These are phyloP conservation scores for Fusarium scirpi DNA, from an alignment of 2,329 filamentous ascomycete genomes.

Conservation along the genomic window DNA sequence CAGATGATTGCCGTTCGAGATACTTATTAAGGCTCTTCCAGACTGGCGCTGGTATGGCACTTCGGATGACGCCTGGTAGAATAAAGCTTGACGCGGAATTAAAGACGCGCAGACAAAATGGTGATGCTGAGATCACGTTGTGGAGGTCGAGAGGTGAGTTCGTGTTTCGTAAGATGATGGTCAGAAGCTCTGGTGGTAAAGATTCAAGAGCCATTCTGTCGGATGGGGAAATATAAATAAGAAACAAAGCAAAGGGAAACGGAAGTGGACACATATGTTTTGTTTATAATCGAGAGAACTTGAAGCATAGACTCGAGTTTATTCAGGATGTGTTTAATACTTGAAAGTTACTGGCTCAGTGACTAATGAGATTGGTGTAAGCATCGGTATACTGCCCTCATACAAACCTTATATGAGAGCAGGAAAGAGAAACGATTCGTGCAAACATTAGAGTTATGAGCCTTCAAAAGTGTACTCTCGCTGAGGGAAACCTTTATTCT, in stretches of 20 bases:
- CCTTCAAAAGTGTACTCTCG: too few species aligned
- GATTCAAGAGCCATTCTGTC: neutral
- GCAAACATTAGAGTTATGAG: neutral
- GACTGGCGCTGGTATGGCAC: too few species aligned
- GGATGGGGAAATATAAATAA: fast-evolving
- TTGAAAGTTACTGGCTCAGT: neutral
- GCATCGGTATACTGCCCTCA: neutral
- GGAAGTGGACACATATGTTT: fast-evolving
- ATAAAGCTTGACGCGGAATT: too few species aligned
- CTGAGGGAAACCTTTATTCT: too few species aligned
- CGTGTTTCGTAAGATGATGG: neutral
- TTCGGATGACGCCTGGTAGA: too few species aligned
- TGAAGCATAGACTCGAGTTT: too few species aligned
- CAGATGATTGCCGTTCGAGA: too few species aligned
- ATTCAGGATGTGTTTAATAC: too few species aligned
- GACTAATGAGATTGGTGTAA: neutral
- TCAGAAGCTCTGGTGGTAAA: neutral
- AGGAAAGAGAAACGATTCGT: neutral
- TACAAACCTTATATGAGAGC: neutral
- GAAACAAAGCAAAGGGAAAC: fast-evolving
- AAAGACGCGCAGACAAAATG: too few species aligned
- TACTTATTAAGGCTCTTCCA: too few species aligned
- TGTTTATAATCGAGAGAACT: neutral
- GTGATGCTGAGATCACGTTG: neutral
- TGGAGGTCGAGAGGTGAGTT: neutral